A percentile compares a stretch with the other conserved stretches of the same genome.
phyloP scores from a whole-genome alignment of 2,329 filamentous ascomycete species.

The Microdochium trichocladiopsis region DNA sequence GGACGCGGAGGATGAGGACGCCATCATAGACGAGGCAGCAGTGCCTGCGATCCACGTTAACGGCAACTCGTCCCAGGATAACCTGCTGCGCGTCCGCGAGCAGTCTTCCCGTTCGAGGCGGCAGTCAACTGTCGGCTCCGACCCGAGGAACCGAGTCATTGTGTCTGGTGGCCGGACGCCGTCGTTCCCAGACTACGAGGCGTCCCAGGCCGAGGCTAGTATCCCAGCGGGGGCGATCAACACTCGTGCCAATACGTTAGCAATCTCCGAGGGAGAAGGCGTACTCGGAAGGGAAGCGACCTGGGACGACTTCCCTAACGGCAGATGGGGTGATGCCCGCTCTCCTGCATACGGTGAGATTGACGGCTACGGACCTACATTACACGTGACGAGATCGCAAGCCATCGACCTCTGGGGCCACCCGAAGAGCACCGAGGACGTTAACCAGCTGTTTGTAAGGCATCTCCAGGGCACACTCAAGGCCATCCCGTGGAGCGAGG shows the following conservation, averaged over 20 bases:
- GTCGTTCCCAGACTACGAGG: slow-evolving; percentile 60
- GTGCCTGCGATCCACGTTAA: slow-evolving; percentile 34
- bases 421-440: slow-evolving; percentile 62
- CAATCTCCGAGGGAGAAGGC: slow-evolving; percentile 91
- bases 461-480: slow-evolving; percentile 74
- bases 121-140: slow-evolving; percentile 73
- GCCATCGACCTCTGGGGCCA: slow-evolving; percentile 82
- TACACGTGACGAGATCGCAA: slow-evolving; percentile 82
- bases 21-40: slow-evolving; percentile 38
- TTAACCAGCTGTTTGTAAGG: slow-evolving; percentile 71
- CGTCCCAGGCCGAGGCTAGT: slow-evolving; percentile 69
- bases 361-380: slow-evolving; percentile 93
- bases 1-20: slow-evolving; percentile 41
- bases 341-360: slow-evolving; percentile 95
- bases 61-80: slow-evolving; percentile 25
- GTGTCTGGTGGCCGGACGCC: slow-evolving; percentile 54
- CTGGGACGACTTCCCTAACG: slow-evolving; percentile 98
- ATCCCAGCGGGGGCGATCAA: slow-evolving; percentile 69
- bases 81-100: slow-evolving; percentile 10
- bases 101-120: slow-evolving; percentile 43
- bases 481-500: slow-evolving; percentile 91
- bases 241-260: slow-evolving; percentile 74
- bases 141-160: slow-evolving; percentile 83
- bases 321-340: slow-evolving; percentile 86
- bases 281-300: slow-evolving; percentile 87